Evolutionary conservation across 805 yeast genomes (phyloP).

Genomic region (Cyberlindnera meyerae): DNA sequence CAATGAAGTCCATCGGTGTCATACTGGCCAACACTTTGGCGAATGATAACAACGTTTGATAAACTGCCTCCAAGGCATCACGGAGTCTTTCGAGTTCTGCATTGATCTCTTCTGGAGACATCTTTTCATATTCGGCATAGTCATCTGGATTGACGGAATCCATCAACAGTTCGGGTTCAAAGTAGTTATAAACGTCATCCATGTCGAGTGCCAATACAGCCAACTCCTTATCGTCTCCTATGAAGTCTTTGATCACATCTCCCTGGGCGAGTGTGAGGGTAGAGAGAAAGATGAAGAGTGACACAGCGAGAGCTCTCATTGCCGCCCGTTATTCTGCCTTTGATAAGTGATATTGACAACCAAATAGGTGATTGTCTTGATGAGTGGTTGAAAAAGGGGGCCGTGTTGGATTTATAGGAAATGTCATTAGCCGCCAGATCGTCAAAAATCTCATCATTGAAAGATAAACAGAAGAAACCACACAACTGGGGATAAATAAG

Average conservation of each 20-base stretch:
- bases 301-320: too few relatives aligned
- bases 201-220: constrained; percentile 11
- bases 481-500: too few relatives aligned
- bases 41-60: constrained; percentile 11
- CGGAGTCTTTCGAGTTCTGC: constrained; percentile 10
- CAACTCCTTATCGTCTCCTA: constrained; percentile 12
- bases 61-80: constrained; percentile 12
- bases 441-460: neutral
- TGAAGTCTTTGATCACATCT: constrained; percentile 10
- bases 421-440: constrained; percentile 15
- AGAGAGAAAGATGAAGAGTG: neutral
- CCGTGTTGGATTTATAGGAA: neutral
- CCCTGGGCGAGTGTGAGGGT: neutral
- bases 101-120: constrained; percentile 12
- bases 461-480: constrained; percentile 14
- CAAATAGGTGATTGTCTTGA: too few relatives aligned
- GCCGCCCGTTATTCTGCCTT: constrained; percentile 5
- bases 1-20: constrained; percentile 13
- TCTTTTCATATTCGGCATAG: constrained; percentile 4
- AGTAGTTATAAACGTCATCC: constrained; percentile 13
- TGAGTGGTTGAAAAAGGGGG: too few relatives aligned
- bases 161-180: constrained; percentile 14
- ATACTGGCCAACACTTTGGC: constrained; percentile 15
- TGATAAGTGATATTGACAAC: too few relatives aligned
- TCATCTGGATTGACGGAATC: constrained; percentile 9